phyloP scores from a whole-genome alignment of 805 yeast species.

The Wickerhamia fluorescens region DNA sequence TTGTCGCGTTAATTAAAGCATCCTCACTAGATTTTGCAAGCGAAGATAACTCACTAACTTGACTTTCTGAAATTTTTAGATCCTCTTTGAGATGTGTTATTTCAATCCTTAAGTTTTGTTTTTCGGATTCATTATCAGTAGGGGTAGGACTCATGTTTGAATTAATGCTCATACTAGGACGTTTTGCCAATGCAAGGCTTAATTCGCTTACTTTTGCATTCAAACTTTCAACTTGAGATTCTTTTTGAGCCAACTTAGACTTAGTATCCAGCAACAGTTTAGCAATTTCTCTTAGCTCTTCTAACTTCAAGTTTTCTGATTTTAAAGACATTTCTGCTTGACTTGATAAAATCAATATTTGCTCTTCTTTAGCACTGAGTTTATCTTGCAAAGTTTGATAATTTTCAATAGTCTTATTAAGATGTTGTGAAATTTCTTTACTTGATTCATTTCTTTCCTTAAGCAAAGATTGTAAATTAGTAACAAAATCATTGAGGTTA shows the following conservation, averaged over 20 bases:
- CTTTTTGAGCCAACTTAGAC: constrained; percentile 37
- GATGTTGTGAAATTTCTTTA: constrained; percentile 42
- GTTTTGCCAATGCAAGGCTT: constrained; percentile 2
- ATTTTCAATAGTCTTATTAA: constrained; percentile 42
- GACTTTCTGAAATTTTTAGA: constrained; percentile 49
- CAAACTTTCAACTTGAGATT: constrained; percentile 31
- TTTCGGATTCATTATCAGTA: constrained; percentile 5
- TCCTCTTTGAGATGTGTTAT: constrained; percentile 46
- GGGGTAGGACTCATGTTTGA: constrained; percentile 1
- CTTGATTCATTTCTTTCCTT: constrained; percentile 53
- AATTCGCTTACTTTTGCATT: constrained; percentile 24
- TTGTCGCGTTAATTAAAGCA: constrained; percentile 48
- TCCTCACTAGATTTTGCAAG: constrained; percentile 63
- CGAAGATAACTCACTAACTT: constrained; percentile 52
- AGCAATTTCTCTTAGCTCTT: constrained; percentile 51
- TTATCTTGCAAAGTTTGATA: constrained; percentile 39
- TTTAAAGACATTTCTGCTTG: constrained; percentile 51
- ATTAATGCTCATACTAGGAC: constrained; percentile 2
- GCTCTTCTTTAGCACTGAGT: constrained; percentile 48
- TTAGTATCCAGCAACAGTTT: constrained; percentile 36
- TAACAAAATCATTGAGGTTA: constrained; percentile 48
- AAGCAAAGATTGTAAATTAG: constrained; percentile 54
- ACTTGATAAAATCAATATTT: constrained; percentile 42
- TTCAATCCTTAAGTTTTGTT: constrained; percentile 17
- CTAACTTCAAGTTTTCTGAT: constrained; percentile 45